phyloP scores from a whole-genome alignment of 2,329 filamentous ascomycete genomes.

The Xylogone sp. region DNA sequence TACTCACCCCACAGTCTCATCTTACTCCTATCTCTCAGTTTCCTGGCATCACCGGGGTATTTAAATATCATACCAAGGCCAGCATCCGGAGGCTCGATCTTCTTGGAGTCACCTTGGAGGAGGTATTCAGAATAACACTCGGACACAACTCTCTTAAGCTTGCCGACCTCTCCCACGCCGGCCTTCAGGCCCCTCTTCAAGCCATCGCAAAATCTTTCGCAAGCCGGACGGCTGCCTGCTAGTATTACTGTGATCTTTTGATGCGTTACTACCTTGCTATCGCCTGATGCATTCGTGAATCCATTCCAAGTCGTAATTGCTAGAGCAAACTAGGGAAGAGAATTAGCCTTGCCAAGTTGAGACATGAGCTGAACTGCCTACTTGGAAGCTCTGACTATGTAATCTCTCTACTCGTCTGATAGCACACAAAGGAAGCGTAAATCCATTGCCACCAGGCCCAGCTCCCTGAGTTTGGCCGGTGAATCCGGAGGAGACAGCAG shows the following conservation, averaged over 20 bases:
- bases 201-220: conserved; percentile 93
- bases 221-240: conserved; percentile 80
- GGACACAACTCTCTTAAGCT: conserved; percentile 72
- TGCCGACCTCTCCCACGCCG: conserved; percentile 83
- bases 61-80: conserved; percentile 89
- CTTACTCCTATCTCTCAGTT: conserved; percentile 90
- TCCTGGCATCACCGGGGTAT: conserved; percentile 92
- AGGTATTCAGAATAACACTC: conserved; percentile 92
- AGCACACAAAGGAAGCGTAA: conserved; percentile 87
- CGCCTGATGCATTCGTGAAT: conserved; percentile 52
- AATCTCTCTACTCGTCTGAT: conserved; percentile 89
- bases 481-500: conserved; percentile 76
- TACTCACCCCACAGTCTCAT: conserved; percentile 98
- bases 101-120: conserved; percentile 59
- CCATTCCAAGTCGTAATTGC: conserved; percentile 95
- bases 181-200: conserved; percentile 86
- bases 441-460: conserved; percentile 91
- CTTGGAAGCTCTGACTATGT: conserved; percentile 83
- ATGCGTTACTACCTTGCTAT: conserved; percentile 44
- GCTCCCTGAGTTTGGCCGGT: conserved; percentile 91
- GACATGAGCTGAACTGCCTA: conserved; percentile 26
- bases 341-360: conserved; percentile 15
- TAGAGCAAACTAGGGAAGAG: conserved; percentile 66
- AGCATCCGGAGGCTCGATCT: conserved; percentile 77
- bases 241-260: conserved; percentile 92